Evolutionary conservation across 2,329 filamentous ascomycete genomes (phyloP), one percentile per base, ranked within the genome.

Genomic region (Fusarium cyanostomum): DNA sequence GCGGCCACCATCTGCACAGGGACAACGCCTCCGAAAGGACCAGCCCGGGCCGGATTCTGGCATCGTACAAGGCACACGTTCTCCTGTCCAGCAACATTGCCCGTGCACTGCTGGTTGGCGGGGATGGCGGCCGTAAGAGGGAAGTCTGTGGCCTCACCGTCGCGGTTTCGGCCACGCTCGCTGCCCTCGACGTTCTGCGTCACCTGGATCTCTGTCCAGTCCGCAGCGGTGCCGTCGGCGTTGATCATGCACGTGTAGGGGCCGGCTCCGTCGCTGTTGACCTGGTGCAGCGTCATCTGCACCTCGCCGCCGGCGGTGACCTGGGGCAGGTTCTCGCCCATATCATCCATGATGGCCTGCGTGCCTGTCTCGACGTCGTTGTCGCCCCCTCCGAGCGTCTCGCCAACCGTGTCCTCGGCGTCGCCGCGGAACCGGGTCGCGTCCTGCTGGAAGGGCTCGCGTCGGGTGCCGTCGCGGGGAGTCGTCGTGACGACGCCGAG

Each of bases 201-300:
- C 51, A 89, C 86, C 30, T 81, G 74, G 71, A 86, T 83, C 16
- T 48, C 45, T n/a, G n/a, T n/a, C n/a, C n/a, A n/a, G n/a, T n/a
- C n/a, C n/a, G n/a, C n/a, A n/a, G 81, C 86, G 5, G 86, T 87
- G 53, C 79, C 87, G 55, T 86, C 86, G 52, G 79, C 74, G 69
- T 88, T 87, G 72, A 89, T 86, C 80, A 86, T 86, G 78, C 86
- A 89, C 7, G 78, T 83, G 75, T 88, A 89, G 2, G 87, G 86
- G 10, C 88, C 67, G 3, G 67, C 67, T 3, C 67, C 67, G 2
- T 69, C 67, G 30, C 61, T 62, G 49, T 69, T 69, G 43, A 69
- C 67, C 26, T 69, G 67, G 33, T 69, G 67, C 8, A 89, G 76
- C 8, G 85, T 89, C 83, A 89, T 89, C 66, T 77, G 77, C 59